phyloP scores from a whole-genome alignment of 192 early-diverging fungal genomes.

The Umbelopsis ramanniana region DNA sequence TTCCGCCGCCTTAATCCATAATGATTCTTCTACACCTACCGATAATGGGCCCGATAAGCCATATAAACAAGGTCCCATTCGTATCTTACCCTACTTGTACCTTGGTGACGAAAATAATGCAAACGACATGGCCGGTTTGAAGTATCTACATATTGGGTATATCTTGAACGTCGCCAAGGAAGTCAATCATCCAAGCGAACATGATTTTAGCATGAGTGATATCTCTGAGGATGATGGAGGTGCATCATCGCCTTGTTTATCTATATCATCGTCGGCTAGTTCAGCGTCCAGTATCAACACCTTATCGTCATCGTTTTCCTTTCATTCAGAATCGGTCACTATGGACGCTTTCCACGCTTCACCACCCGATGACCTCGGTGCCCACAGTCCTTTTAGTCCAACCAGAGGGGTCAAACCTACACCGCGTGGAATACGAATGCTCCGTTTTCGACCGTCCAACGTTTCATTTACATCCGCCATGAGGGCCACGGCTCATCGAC shows the following conservation, averaged over 20 bases:
- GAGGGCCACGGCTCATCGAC: not conserved
- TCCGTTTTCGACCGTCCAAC: not conserved
- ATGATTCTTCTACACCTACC: not conserved
- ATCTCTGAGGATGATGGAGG: slow-evolving; percentile 4
- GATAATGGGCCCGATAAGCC: slow-evolving; percentile 30
- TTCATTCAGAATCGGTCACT: not conserved
- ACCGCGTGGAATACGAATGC: not conserved
- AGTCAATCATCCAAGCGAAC: slow-evolving; percentile 46
- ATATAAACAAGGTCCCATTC: slow-evolving; percentile 60
- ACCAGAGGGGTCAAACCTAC: not conserved
- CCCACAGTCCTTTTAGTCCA: slow-evolving; percentile 10
- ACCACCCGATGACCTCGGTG: not conserved
- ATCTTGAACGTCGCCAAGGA: slow-evolving; percentile 85
- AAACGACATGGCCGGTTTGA: slow-evolving; percentile 50
- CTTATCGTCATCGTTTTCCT: not conserved
- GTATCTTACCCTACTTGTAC: slow-evolving; percentile 69
- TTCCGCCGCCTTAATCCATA: slow-evolving; percentile 6
- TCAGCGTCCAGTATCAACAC: slow-evolving; percentile 15
- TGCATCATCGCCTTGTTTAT: not conserved
- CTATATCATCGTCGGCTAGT: slow-evolving; percentile 11
- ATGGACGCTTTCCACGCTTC: too few species aligned
- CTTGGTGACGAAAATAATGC: slow-evolving; percentile 71
- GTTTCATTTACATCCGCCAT: slow-evolving; percentile 2
- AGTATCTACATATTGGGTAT: slow-evolving; percentile 53
- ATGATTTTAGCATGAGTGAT: slow-evolving; percentile 2